Evolutionary conservation across 2,329 filamentous ascomycete genomes (phyloP).

Genomic region (Monosporascus sp.): DNA sequence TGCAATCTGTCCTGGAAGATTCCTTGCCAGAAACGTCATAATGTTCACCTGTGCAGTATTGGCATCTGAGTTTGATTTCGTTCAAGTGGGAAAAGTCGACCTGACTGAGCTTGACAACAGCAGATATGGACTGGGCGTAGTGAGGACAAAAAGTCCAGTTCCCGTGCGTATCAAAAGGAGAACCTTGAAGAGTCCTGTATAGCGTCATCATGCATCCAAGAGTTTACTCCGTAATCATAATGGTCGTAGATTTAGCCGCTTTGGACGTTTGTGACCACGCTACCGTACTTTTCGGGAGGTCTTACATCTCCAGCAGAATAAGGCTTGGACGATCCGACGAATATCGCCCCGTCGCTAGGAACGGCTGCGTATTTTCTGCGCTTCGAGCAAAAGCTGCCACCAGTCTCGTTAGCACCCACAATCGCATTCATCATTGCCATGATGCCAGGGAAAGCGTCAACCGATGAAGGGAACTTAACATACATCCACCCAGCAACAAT

Average conservation of each 20-base stretch:
- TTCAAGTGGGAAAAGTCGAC: no score
- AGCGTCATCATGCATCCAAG: no score
- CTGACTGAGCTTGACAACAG: no score
- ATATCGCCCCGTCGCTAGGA: slow-evolving; percentile 4
- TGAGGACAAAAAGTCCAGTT: no score
- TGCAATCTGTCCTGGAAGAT: no score
- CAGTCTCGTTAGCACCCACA: no score
- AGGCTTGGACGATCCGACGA: slow-evolving; percentile 7
- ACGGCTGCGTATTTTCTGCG: slow-evolving; percentile 12
- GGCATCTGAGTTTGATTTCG: no score
- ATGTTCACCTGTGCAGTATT: no score
- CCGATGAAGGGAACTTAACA: slow-evolving; percentile 11
- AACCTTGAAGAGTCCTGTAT: no score
- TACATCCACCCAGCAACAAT: slow-evolving; percentile 26
- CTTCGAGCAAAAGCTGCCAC: slow-evolving; percentile 2
- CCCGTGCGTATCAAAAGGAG: no score
- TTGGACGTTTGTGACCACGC: background rate
- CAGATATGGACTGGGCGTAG: no score
- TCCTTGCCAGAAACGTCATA: no score
- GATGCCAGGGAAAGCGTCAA: background rate
- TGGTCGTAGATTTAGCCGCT: background rate
- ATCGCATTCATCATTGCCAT: background rate
- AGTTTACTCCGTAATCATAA: background rate
- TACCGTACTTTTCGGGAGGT: background rate
- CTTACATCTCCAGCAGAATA: background rate